These are phyloP conservation scores for Mitragyna speciosa DNA, from an alignment of 257 asterid genomes.

Conservation along the genomic window DNA sequence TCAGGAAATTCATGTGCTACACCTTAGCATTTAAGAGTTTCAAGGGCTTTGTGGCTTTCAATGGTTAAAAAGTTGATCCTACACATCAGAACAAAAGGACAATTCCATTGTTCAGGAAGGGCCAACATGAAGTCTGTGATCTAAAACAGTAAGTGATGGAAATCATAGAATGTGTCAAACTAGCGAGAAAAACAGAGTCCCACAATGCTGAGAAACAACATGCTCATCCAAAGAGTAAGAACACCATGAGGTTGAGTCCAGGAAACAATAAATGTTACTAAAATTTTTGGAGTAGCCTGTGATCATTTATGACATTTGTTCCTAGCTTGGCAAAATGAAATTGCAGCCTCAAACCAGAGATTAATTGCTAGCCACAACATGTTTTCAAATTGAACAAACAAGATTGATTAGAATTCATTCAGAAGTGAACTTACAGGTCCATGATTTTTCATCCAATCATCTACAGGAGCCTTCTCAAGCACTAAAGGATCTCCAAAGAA, in stretches of 20 bases:
- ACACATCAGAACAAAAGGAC: background rate
- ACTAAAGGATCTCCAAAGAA: constrained; percentile 49
- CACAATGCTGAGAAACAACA: background rate
- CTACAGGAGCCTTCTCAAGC: constrained; percentile 30
- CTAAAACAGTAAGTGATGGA: background rate
- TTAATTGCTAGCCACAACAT: background rate
- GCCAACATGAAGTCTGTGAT: background rate
- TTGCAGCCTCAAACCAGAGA: background rate
- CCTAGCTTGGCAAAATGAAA: background rate
- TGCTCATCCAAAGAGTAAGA: background rate
- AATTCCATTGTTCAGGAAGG: background rate
- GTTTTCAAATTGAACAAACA: too few species aligned
- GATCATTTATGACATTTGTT: background rate
- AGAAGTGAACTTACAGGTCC: constrained; percentile 50
- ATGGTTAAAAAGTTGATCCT: background rate
- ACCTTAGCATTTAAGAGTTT: background rate
- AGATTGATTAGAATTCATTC: too few species aligned
- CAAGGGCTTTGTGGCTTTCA: too few species aligned
- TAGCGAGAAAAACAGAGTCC: background rate
- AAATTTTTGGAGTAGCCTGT: background rate
- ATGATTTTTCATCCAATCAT: constrained; percentile 53
- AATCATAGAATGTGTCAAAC: background rate
- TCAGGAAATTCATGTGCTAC: too few species aligned
- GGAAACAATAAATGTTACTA: too few species aligned
- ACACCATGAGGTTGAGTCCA: too few species aligned